These are phyloP conservation scores for Fusarium sulawesiense DNA, from an alignment of 2,329 filamentous ascomycete genomes.

Conservation along the genomic window DNA sequence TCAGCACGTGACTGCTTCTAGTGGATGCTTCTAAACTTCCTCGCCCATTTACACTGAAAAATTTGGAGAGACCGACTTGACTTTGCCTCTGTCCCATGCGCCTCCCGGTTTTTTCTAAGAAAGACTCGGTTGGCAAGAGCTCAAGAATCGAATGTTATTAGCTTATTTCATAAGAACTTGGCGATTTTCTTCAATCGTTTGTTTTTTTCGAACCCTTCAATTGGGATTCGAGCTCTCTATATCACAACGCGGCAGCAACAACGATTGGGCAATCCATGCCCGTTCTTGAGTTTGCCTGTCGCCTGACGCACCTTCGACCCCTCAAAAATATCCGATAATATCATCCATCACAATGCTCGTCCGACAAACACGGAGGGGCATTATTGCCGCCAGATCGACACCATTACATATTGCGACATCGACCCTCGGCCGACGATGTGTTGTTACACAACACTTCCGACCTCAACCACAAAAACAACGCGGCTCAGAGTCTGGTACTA, in stretches of 20 bases:
- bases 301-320: slow-evolving; percentile 3
- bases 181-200: not conserved
- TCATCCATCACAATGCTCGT: slow-evolving; percentile 51
- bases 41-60: slow-evolving; percentile 42
- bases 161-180: no score
- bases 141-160: not conserved
- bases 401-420: slow-evolving; percentile 26
- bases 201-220: not conserved
- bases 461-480: slow-evolving; percentile 45
- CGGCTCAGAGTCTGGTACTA: slow-evolving; percentile 37
- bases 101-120: not conserved
- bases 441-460: slow-evolving; percentile 46
- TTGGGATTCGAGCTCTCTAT: not conserved
- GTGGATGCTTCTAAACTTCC: slow-evolving; percentile 6
- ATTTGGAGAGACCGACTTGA: slow-evolving; percentile 43
- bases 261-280: slow-evolving; percentile 32
- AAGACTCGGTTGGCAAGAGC: not conserved
- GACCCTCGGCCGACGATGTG: slow-evolving; percentile 40
- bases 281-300: slow-evolving; percentile 1
- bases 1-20: slow-evolving; percentile 37
- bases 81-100: slow-evolving; percentile 37
- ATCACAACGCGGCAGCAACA: slow-evolving; percentile 22
- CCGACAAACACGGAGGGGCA: slow-evolving; percentile 49
- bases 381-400: slow-evolving; percentile 24
- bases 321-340: not conserved